phyloP scores from a whole-genome alignment of 768 basidiomycete species.

The Pleurotus djamor region DNA sequence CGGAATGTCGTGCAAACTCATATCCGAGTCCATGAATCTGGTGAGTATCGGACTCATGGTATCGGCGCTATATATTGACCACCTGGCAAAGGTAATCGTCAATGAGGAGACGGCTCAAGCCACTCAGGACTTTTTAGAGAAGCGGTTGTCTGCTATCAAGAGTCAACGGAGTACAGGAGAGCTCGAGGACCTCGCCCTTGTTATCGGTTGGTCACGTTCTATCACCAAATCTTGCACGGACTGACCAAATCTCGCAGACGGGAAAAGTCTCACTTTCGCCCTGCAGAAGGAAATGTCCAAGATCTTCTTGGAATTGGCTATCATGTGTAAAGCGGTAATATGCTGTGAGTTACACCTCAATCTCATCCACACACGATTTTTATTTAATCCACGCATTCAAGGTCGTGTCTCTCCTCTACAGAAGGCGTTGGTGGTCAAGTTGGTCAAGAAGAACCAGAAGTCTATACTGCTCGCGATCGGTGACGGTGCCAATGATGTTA shows the following conservation, averaged over 20 bases:
- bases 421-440: constrained; percentile 95
- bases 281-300: constrained; percentile 91
- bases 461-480: constrained; percentile 95
- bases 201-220: constrained; percentile 67
- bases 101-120: constrained; percentile 85
- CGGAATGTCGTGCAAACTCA: constrained; percentile 94
- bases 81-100: constrained; percentile 71
- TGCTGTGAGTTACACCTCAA: constrained; percentile 75
- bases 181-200: constrained; percentile 89
- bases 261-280: constrained; percentile 91
- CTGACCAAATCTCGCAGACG: constrained; percentile 52
- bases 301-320: constrained; percentile 89
- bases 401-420: constrained; percentile 97
- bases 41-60: constrained; percentile 38
- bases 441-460: constrained; percentile 97
- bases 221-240: not conserved
- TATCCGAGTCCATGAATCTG: constrained; percentile 98
- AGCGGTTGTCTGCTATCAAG: constrained; percentile 89
- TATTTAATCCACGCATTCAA: constrained; percentile 22
- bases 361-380: not conserved
- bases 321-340: constrained; percentile 98
- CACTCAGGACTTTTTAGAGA: constrained; percentile 84
- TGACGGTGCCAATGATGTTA: constrained; percentile 97
- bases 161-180: constrained; percentile 91
- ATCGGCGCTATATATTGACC: not conserved